phyloP scores from a whole-genome alignment of 768 basidiomycete genomes.

The Candolleomyces efflorescens region DNA sequence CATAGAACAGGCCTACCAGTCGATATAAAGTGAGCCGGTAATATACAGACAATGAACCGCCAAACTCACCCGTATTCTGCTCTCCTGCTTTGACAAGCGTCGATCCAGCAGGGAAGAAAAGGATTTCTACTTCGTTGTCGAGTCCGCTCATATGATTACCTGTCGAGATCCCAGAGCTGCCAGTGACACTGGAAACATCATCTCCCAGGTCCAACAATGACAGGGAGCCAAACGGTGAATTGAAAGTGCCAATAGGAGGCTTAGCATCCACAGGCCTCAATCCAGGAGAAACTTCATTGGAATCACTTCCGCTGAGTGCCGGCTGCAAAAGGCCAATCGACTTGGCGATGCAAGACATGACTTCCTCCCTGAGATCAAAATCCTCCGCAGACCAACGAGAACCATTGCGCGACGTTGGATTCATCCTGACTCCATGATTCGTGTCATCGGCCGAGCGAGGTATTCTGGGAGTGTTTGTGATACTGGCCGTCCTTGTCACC shows the following conservation, averaged over 20 bases:
- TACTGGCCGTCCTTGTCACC: conserved; percentile 42
- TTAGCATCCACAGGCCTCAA: conserved; percentile 43
- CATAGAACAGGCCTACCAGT: conserved; percentile 74
- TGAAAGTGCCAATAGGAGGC: conserved; percentile 35
- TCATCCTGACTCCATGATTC: conserved; percentile 19
- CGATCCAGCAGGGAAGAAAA: conserved; percentile 87
- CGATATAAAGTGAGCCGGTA: conserved; percentile 5
- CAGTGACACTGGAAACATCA: conserved; percentile 49
- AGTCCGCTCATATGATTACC: conserved; percentile 73
- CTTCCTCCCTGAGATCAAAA: conserved; percentile 93
- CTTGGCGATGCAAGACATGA: conserved; percentile 97
- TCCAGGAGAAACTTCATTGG: conserved; percentile 62
- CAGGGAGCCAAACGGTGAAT: conserved; percentile 69
- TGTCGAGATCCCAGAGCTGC: conserved; percentile 36
- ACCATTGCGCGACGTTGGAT: conserved; percentile 13
- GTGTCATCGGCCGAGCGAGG: conserved; percentile 26
- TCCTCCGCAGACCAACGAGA: conserved; percentile 50
- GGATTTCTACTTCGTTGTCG: conserved; percentile 94
- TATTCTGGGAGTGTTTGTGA: conserved; percentile 47
- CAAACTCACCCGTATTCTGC: conserved; percentile 64
- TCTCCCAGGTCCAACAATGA: conserved; percentile 70
- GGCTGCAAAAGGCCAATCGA: conserved; percentile 94
- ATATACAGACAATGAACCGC: conserved; percentile 4
- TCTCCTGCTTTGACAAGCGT: conserved; percentile 88
- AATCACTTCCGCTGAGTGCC: conserved; percentile 64